These are phyloP conservation scores for Podospora pseudocomata DNA, from an alignment of 495 filamentous ascomycete species.

Conservation along the genomic window DNA sequence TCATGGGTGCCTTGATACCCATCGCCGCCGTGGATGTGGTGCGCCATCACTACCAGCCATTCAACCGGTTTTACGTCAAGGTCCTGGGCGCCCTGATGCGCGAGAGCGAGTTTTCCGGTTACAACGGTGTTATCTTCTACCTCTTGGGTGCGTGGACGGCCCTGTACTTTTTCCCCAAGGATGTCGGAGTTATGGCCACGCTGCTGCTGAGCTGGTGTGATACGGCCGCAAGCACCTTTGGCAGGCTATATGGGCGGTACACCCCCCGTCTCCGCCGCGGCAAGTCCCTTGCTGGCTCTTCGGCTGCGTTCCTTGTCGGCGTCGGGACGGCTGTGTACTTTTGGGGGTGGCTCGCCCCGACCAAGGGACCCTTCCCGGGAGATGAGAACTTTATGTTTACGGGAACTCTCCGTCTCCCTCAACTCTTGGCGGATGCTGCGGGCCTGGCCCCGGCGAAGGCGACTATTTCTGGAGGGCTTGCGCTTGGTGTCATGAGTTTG, in stretches of 20 bases:
- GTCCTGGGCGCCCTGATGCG: constrained; percentile 89
- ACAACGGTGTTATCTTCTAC: constrained; percentile 97
- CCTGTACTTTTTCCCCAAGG: constrained; percentile 85
- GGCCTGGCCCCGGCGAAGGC: constrained; percentile 45
- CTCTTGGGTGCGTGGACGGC: constrained; percentile 84
- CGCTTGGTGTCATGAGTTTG: constrained; percentile 79
- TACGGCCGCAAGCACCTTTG: constrained; percentile 91
- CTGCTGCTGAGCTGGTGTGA: constrained; percentile 96
- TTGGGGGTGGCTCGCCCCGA: constrained; percentile 81
- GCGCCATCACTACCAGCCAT: constrained; percentile 70
- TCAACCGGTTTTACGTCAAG: constrained; percentile 86
- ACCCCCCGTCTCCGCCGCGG: constrained; percentile 79
- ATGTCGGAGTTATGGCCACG: constrained; percentile 84
- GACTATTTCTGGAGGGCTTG: constrained; percentile 62
- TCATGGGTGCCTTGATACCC: constrained; percentile 81
- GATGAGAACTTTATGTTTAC: constrained; percentile 79
- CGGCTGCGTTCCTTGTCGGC: constrained; percentile 79
- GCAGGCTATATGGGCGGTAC: constrained; percentile 79
- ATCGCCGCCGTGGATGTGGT: constrained; percentile 78
- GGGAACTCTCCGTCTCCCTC: constrained; percentile 64
- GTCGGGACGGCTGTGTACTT: constrained; percentile 76
- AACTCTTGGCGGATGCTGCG: constrained; percentile 47
- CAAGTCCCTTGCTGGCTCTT: constrained; percentile 86
- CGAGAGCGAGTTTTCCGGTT: constrained; percentile 86
- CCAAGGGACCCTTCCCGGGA: constrained; percentile 60